Evolutionary conservation across 2,329 filamentous ascomycete genomes (phyloP), one percentile per base, ranked within the genome.

Genomic region (Graphilbum ipis-grandicollis): DNA sequence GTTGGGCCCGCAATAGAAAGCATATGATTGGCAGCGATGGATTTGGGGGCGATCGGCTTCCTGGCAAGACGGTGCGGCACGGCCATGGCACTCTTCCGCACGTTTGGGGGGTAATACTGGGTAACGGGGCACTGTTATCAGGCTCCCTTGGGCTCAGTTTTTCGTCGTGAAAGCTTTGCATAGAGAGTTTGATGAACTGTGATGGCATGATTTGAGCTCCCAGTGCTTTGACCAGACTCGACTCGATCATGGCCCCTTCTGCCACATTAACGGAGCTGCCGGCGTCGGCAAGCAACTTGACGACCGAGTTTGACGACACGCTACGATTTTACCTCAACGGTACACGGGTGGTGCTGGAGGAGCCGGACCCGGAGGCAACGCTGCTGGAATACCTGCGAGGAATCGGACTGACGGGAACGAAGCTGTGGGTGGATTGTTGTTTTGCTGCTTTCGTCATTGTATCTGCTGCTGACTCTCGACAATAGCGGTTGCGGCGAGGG

Each of bases 291-390:
- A 13, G 65, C 31, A 59, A 71, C 15, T 57, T 94, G 35, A 90
- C 82, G 2, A 74, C 77, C 37, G 57, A 67, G 33, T 96, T 83
- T 56, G 79, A 93, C 50, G 84, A 94, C 55, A 88, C 82, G 2
- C 65, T 96, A 41, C 71, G 79, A 15, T 96, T 96, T 63, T 96
- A 85, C 54, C 72, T 98, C 36, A 98, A 98, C 54, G 90, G 90
- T 43, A 93, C 88, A 3, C 82, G 77, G 45, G 80, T 96, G 14
- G 71, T 79, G 2, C 62, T 98, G 14, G 86, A 94, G 46, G 71
- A 82, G 12, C 74, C 90, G 36, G 86, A 96, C 50, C 90, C 90
- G 0, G 88, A 96, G 53, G 66, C 86, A 34, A 98, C 90, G 0
- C 66, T 98, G 23, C 64, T 98, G 7, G 88, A 96, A 55, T 98